Evolutionary conservation across 176 grass and related monocot genomes (phyloP), one percentile per base, ranked within the genome.

Genomic region (Zea luxurians): DNA sequence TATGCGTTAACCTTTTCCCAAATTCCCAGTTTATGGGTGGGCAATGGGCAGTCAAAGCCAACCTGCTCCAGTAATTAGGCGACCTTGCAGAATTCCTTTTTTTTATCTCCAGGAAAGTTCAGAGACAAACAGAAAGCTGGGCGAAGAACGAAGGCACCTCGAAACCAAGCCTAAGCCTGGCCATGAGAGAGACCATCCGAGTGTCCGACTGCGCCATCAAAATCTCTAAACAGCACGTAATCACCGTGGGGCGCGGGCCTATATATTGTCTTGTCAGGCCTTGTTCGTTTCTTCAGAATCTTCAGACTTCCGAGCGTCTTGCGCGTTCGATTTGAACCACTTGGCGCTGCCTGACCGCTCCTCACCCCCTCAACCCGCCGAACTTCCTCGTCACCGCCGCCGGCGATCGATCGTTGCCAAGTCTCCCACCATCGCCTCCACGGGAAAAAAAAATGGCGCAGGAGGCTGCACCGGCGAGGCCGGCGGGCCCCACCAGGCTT

Each of bases 401-500:
- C 53, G 66, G 70, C 46, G 70, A 83, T 50, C 74, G 27, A 66
- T 15, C 48, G 15, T 27, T 27, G 27, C 27, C 20, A 17, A 37
- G 6, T 45, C 7, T 13, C 20, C 21, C 21, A 12, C 27, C 59
- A n/a, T 43, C 61, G 65, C 43, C 34, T 36, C 66, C 58, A 27
- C 76, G 13, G 9, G 27, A 27, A 27, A 27, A n/a, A 40, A 37
- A 48, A 5, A 88, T 88, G 86, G 83, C 74, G n/a, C 36, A 45
- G 78, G 78, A 74, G 60, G 68, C 35, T 2, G 73, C 74, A 18
- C 61, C 61, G 66, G 60, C 60, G 47, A 66, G 17, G 55, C 16
- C 78, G 6, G 62, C 37, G 12, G 64, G 57, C 0, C 71, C 83
- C 60, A 98, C 95, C 20, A 89, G 73, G 66, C 85, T 98, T 15